Conservation (phyloP, 1,139 yeast genomes). For the Yamadazyma kanchanaburiensis region DNA sequence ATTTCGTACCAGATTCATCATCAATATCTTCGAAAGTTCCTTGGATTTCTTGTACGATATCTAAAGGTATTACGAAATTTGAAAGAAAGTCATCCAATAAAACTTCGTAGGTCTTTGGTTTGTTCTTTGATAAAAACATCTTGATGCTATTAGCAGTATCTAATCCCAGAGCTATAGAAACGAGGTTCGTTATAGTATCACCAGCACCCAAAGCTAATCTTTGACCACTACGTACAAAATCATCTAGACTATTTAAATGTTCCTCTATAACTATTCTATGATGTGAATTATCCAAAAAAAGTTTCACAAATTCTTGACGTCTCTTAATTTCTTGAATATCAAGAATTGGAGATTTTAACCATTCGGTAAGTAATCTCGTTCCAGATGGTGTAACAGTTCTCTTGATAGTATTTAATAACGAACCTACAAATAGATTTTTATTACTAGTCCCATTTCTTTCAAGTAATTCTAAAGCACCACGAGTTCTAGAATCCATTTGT, state of each 20-base stretch:
- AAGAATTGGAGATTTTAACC: constrained; percentile 82
- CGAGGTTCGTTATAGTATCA: constrained; percentile 28
- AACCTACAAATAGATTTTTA: constrained; percentile 59
- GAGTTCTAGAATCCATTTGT: constrained; percentile 80
- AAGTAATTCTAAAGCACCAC: constrained; percentile 74
- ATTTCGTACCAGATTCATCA: not conserved
- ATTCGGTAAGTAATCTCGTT: constrained; percentile 66
- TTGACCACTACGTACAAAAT: constrained; percentile 37
- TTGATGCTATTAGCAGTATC: constrained; percentile 22
- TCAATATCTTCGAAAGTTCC: constrained; percentile 5
- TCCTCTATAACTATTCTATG: constrained; percentile 12
- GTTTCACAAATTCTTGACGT: constrained; percentile 62
- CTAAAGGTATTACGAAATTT: constrained; percentile 27
- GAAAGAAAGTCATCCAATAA: constrained; percentile 18
- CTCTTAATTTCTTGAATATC: constrained; percentile 49
- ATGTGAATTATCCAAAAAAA: constrained; percentile 39
- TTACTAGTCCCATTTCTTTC: constrained; percentile 49
- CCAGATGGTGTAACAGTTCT: constrained; percentile 83
- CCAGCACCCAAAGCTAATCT: constrained; percentile 35
- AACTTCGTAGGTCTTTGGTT: constrained; percentile 4
- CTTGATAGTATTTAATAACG: constrained; percentile 63
- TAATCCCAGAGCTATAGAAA: constrained; percentile 32
- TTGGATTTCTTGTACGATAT: constrained; percentile 23
- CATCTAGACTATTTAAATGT: constrained; percentile 29
- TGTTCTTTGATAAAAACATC: constrained; percentile 14